Evolutionary conservation across 2,329 filamentous ascomycete species (phyloP).

Genomic region (Botryosphaeria dothidea): DNA sequence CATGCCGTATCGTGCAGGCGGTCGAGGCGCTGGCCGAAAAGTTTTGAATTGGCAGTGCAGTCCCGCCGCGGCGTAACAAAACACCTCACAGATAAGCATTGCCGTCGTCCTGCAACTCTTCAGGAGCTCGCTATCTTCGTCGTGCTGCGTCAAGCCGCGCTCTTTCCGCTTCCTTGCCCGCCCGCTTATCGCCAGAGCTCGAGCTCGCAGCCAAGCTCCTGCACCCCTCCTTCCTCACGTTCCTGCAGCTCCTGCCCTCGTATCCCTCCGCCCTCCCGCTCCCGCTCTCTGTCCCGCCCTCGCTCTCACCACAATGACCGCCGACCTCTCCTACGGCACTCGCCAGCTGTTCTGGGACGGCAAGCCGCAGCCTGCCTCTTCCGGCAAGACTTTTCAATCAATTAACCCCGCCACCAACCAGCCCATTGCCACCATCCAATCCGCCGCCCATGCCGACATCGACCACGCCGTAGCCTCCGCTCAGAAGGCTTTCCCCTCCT

Average conservation of each 20-base stretch:
- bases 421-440: slow-evolving; percentile 70
- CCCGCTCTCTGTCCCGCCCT: background rate
- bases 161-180: background rate
- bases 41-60: slow-evolving; percentile 3
- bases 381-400: slow-evolving; percentile 66
- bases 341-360: slow-evolving; percentile 77
- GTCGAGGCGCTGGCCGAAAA: slow-evolving; percentile 3
- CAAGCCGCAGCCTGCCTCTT: slow-evolving; percentile 61
- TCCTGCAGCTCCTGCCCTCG: background rate
- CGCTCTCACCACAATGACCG: slow-evolving; percentile 12
- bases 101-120: background rate
- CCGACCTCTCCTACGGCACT: slow-evolving; percentile 46
- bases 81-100: background rate
- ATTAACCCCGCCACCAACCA: slow-evolving; percentile 72
- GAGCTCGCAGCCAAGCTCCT: background rate
- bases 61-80: background rate
- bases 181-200: background rate
- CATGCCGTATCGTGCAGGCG: background rate
- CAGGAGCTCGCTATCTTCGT: background rate
- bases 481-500: slow-evolving; percentile 68
- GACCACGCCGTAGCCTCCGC: slow-evolving; percentile 73
- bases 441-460: slow-evolving; percentile 66
- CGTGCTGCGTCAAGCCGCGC: background rate
- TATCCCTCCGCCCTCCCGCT: background rate
- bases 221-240: background rate